Base-by-base conservation (phyloP, 1,284 basidiomycete species). In the Quambalaria eucalypti region DNA sequence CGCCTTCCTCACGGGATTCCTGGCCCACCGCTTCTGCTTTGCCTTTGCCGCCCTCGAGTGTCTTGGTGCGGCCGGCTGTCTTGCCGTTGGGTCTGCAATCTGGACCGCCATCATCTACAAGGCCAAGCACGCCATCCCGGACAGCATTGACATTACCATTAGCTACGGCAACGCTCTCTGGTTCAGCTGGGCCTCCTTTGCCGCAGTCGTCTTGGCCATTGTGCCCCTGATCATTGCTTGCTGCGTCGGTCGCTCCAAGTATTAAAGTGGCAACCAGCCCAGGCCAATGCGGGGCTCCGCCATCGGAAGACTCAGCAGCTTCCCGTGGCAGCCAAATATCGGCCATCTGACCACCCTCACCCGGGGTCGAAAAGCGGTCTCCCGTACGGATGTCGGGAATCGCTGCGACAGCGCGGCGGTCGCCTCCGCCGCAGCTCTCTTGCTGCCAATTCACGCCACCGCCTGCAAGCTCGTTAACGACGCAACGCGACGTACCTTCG, bases 161-260 rank as follows among this genome's bases (percentile, higher is more conserved):
- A 60, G 12, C 6, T 73, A 69, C 53, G 70, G 70, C 9, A 67
- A 73, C 48, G 65, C 69, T 5, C 61, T 74, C 30, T 74, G 72
- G 72, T 57, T 74, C 46, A 62, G 54, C 28, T 69, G 72, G 72
- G 69, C 64, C 16, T 62, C 69, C 2, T 63, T 63, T 28, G 66
- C 46, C n/a, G 66, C 69, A 12, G 42, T 53, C 19, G 54, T 57
- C 0, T 51, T 73, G 16, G 54, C 65, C n/a, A 61, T 74, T n/a
- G 52, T 60, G 30, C 58, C 58, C 16, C 42, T 54, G 28, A 31
- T 60, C 28, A 28, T 60, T 46, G 16, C 47, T 19, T 60, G 57
- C 57, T 53, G 54, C 40, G 36, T 44, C 16, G 57, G 54, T 21
- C 48, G 57, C 14, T 29, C 28, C 30, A 56, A 56, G 51, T 56